Evolutionary conservation across 2,329 filamentous ascomycete species (phyloP).

Genomic region (Magnaporthiopsis rhizophila): DNA sequence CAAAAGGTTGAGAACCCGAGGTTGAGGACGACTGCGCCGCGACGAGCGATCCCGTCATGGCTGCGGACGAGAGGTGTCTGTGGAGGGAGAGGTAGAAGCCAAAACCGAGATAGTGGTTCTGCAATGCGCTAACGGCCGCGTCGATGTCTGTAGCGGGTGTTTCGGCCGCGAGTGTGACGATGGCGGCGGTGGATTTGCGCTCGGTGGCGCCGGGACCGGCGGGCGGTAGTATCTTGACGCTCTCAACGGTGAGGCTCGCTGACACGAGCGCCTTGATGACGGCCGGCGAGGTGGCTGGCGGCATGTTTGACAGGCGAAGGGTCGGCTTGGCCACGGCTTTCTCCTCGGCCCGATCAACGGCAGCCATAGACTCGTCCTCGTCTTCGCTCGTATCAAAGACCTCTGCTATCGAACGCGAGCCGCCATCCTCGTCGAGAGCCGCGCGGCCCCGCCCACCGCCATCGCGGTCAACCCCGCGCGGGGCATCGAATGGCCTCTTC

Average conservation of each 20-base stretch:
- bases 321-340: slow-evolving; percentile 56
- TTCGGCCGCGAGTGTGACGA: slow-evolving; percentile 73
- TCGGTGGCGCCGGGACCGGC: slow-evolving; percentile 46
- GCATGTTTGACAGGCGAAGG: slow-evolving; percentile 51
- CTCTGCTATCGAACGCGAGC: slow-evolving; percentile 49
- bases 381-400: slow-evolving; percentile 65
- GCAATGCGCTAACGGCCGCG: slow-evolving; percentile 64
- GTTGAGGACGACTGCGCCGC: slow-evolving; percentile 29
- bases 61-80: slow-evolving; percentile 72
- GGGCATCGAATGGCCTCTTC: slow-evolving; percentile 42
- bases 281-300: slow-evolving; percentile 50
- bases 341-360: slow-evolving; percentile 44
- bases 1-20: slow-evolving; percentile 53
- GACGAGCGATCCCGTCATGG: slow-evolving; percentile 35
- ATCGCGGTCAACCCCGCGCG: slow-evolving; percentile 21
- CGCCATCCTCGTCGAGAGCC: slow-evolving; percentile 30
- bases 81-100: slow-evolving; percentile 77
- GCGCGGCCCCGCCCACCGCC: slow-evolving; percentile 23
- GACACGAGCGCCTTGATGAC: slow-evolving; percentile 53
- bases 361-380: slow-evolving; percentile 37
- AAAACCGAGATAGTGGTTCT: slow-evolving; percentile 78
- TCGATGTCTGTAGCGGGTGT: slow-evolving; percentile 81
- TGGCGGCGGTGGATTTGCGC: slow-evolving; percentile 65
- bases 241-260: slow-evolving; percentile 57
- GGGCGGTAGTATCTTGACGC: slow-evolving; percentile 61